Base-by-base conservation (phyloP, 2,329 filamentous ascomycete species). In the Penicillium corylophilum region DNA sequence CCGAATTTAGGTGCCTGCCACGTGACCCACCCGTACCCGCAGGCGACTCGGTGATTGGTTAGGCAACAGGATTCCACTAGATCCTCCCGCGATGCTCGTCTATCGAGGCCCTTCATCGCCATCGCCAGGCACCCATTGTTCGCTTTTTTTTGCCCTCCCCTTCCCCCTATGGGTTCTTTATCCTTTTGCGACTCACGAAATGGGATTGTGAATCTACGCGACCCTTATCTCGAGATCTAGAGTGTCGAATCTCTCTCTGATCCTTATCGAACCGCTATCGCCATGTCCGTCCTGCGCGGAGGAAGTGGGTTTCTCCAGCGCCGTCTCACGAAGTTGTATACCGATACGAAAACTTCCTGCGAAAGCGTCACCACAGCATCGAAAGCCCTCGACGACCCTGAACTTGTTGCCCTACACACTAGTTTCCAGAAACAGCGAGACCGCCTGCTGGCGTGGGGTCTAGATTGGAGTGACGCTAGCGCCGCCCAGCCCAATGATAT, bases 401-500 rank as follows among this genome's bases (percentile, higher is more conserved):
- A 84, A 50, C 75, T 83, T 12, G 74, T 79, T 22, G 76, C 78
- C 24, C 71, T 86, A 33, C 79, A 85, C 58, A 78, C 79, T 51
- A 83, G 82, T 60, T 83, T 83, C 62, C 76, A 81, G 52, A 84
- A 83, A 48, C 83, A 87, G 63, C 83, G 84, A 64, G 82, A 86
- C 65, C 74, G 84, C 18, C 72, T 86, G 43, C 77, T 85, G 36
- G 79, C 83, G 28, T 87, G 84, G 84, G 84, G 83, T 42, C 71
- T 86, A 51, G 82, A 85, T 65, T 87, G 84, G 84, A 84, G 78
- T 67, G 83, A 86, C 64, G 82, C 80, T 53, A 79, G 77, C 59
- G 79, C 78, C 54, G 77, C 75, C 15, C 72, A 77, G 46, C 77
- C 81, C 51, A 81, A 79, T 59, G 79, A 83, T 67, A 86, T 86